Conservation (phyloP, 2,329 filamentous ascomycete genomes). For the Fusarium newnesense region DNA sequence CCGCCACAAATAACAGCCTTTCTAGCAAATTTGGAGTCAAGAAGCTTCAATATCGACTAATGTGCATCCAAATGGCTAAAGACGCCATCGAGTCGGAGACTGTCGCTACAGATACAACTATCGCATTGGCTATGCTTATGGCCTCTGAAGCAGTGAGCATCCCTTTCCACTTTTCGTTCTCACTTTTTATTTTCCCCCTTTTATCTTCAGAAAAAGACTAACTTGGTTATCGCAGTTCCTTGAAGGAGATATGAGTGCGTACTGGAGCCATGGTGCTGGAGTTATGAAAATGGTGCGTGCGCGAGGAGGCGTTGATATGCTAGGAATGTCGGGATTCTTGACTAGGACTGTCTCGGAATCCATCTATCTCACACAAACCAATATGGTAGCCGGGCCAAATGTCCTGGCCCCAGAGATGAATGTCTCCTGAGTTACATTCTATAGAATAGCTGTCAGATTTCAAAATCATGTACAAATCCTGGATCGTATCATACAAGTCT, state of each 20-base stretch:
- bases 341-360: constrained; percentile 12
- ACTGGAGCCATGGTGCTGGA: not conserved
- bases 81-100: not conserved
- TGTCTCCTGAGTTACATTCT: not conserved
- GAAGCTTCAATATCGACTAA: constrained; percentile 10
- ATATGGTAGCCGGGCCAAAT: not conserved
- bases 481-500: too few relatives aligned
- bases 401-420: not conserved
- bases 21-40: not conserved
- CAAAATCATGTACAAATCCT: accelerated
- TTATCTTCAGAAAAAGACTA: not conserved
- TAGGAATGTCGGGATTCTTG: constrained; percentile 18
- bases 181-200: not conserved
- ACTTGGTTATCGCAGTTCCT: not conserved
- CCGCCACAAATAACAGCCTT: constrained; percentile 9
- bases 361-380: not conserved
- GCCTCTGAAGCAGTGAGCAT: constrained; percentile 15
- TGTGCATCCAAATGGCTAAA: constrained; percentile 10
- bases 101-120: constrained; percentile 12
- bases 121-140: constrained; percentile 12
- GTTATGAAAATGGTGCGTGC: constrained; percentile 20
- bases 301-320: constrained; percentile 1
- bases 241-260: constrained; percentile 12
- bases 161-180: not conserved
- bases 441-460: not conserved